phyloP scores from a whole-genome alignment of 2,329 filamentous ascomycete genomes.

The Mycogone perniciosa region DNA sequence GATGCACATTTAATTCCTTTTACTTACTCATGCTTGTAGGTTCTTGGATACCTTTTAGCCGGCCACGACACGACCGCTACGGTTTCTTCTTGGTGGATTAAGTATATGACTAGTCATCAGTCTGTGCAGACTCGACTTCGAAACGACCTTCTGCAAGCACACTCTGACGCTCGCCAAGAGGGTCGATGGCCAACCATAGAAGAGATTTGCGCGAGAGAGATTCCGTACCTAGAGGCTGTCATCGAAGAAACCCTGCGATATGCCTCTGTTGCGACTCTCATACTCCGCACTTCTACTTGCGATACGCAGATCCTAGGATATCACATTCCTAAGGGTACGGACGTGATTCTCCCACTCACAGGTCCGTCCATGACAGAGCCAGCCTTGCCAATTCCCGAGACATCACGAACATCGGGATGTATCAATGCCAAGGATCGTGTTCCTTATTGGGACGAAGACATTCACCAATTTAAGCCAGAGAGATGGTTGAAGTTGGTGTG shows the following conservation, averaged over 20 bases:
- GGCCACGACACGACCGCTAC: slow-evolving; percentile 26
- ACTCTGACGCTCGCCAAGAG: slow-evolving; percentile 16
- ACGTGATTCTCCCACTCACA: slow-evolving; percentile 22
- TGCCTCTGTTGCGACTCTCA: slow-evolving; percentile 23
- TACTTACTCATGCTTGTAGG: slow-evolving; percentile 8
- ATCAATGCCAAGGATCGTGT: slow-evolving; percentile 19
- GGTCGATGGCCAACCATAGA: slow-evolving; percentile 22
- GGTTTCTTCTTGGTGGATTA: slow-evolving; percentile 25
- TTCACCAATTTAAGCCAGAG: slow-evolving; percentile 29
- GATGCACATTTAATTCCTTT: not conserved
- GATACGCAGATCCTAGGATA: slow-evolving; percentile 30
- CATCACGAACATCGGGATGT: slow-evolving; percentile 20
- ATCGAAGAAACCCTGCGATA: slow-evolving; percentile 32
- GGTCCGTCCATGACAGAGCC: slow-evolving; percentile 26
- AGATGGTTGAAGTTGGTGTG: slow-evolving; percentile 27
- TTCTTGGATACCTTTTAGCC: slow-evolving; percentile 24
- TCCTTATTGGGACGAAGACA: slow-evolving; percentile 26
- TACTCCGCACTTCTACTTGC: slow-evolving; percentile 23
- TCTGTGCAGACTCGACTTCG: slow-evolving; percentile 22
- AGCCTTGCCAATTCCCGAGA: slow-evolving; percentile 22
- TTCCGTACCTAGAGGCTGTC: slow-evolving; percentile 33
- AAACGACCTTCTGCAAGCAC: slow-evolving; percentile 18
- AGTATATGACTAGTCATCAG: slow-evolving; percentile 21
- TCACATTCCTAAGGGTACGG: slow-evolving; percentile 29
- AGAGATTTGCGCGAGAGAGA: slow-evolving; percentile 23